Evolutionary conservation across 2,329 filamentous ascomycete genomes (phyloP), one percentile per base, ranked within the genome.

Genomic region (Plectosphaerella sp.): DNA sequence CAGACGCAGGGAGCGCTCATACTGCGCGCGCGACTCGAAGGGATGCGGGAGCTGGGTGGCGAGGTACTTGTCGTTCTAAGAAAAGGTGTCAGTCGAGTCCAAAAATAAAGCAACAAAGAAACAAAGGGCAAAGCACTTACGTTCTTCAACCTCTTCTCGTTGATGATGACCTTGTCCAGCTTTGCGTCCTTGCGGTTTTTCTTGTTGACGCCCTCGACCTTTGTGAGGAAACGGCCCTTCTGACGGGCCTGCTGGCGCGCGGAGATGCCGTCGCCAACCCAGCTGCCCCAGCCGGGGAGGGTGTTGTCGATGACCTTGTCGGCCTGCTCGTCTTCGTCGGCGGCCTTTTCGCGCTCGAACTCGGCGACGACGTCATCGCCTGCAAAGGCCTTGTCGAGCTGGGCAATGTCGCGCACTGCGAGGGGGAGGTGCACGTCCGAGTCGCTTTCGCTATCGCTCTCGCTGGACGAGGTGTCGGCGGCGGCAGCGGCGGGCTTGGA

Each of bases 241-340:
- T 87, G 84, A 59, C 79, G 72, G 64, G 83, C 83, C 68, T 83
- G 78, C 58, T 88, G 82, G 55, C 81, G 82, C 60, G 83, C 86
- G 67, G 83, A 87, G 57, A 97, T 77, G 16, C 92, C 93, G 15
- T 88, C 84, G 56, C 94, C 94, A 5, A 88, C 82, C 94, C 94
- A 97, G 62, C 79, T 86, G 58, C 94, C 94, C 94, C 94, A 99
- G 45, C 94, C 94, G 1, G 91, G 91, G 6, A 99, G 78, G n/a
- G 89, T 88, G 58, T 87, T 88, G 66, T 93, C 91, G 28, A 91
- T 72, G 52, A 90, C 75, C 69, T 94, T 88, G 64, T 95, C 89
- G 59, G 88, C 91, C 67, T 97, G 91, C 16, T 89, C 88, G 28
- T 82, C 79, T 16, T 84, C 82, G 1, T 82, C 75, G 48, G 83